Evolutionary conservation across 2,329 filamentous ascomycete genomes (phyloP).

Genomic region (Penicillium psychrosexuale): DNA sequence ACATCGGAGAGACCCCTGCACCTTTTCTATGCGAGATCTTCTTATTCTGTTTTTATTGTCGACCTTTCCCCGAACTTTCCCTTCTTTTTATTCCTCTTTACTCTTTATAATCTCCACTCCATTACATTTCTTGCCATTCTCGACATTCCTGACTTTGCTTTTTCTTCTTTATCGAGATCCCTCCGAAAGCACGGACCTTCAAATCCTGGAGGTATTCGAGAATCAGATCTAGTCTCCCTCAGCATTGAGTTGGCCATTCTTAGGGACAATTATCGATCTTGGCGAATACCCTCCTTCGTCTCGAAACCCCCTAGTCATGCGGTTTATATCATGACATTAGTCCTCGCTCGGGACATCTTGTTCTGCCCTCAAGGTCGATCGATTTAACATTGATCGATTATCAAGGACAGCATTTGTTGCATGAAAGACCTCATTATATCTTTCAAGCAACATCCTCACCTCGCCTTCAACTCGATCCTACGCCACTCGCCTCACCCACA

Average conservation of each 20-base stretch:
- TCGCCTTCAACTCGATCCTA: conserved; percentile 15
- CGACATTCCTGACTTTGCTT: conserved; percentile 5
- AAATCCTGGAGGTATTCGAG: conserved; percentile 16
- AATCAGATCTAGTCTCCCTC: conserved; percentile 6
- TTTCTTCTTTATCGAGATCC: neutral
- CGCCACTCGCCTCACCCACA: conserved; percentile 11
- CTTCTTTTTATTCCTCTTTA: conserved; percentile 8
- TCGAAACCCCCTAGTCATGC: conserved; percentile 29
- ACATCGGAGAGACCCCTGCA: conserved; percentile 3
- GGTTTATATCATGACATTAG: conserved; percentile 44
- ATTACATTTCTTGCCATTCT: neutral
- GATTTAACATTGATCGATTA: conserved; percentile 25
- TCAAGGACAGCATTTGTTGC: conserved; percentile 25
- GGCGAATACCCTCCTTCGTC: conserved; percentile 15
- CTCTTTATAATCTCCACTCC: conserved; percentile 7
- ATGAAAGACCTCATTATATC: conserved; percentile 17
- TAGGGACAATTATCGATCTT: conserved; percentile 18
- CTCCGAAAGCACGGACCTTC: conserved; percentile 6
- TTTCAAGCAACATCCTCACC: conserved; percentile 3
- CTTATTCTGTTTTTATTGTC: conserved; percentile 3
- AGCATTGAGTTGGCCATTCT: conserved; percentile 17
- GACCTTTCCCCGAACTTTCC: conserved; percentile 1
- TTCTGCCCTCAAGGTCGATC: conserved; percentile 29
- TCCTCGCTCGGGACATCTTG: conserved; percentile 36
- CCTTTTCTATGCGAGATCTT: conserved; percentile 5